Base-by-base conservation (phyloP, 495 filamentous ascomycete species). In the Annulohypoxylon moriforme region DNA sequence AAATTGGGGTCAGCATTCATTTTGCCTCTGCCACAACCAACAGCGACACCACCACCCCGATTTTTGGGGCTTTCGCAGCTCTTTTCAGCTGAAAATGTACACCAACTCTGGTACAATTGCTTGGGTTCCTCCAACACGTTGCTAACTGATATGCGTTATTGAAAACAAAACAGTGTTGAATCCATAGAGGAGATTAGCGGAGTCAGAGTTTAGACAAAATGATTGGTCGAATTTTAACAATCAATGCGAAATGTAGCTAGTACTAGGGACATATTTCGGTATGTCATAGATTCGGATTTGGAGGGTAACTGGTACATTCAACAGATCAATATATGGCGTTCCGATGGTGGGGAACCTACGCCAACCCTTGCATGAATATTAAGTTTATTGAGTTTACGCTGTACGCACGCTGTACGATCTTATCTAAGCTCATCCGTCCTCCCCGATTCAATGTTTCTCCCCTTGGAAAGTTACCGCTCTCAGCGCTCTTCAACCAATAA, bases 51-150 rank as follows among this genome's bases (percentile, higher is more conserved):
- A 24, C 24, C 20, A 57, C 4, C 38, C 38, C 29, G 27, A 34
- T 16, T 7, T 53, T 57, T 44, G 56, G 62, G 68, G 62, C 56
- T 62, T 29, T n/a, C 29, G n/a, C 61, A 66, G 62, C 62, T 57
- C 62, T 57, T 40, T 24, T 71, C 62, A 71, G 68, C 62, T 71
- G 61, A 62, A 62, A 62, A 66, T 66, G 62, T 62, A 71, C 56
- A 55, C 42, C 16, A 34, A 34, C 9, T 11, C 22, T 24, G 27
- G 20, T 18, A 20, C 31, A 42, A 29, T 18, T 24, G 38, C 14
- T n/a, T 27, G 6, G 18, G 34, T 47, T 33, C 46, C 29, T 57
- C 20, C 47, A 52, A 13, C 13, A 24, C 16, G 13, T 44, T 20
- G 40, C 5, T 44, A 20, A 4, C 40, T 18, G 16, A 5, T 6